Conservation (phyloP, 164 flowering plant genomes). For the Vitis cinerea region DNA sequence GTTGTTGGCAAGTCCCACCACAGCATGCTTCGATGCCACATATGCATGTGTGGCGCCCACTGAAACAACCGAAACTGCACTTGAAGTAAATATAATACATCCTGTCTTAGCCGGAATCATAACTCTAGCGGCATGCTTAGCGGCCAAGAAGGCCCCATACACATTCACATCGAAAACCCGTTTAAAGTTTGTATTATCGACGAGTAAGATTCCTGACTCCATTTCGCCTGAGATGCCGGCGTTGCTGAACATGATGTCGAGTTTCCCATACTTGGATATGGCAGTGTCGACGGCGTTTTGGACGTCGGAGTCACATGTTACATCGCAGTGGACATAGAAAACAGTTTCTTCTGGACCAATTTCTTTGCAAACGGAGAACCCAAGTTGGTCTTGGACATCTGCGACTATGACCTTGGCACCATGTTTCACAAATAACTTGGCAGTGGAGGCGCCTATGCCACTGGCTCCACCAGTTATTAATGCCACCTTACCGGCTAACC, state of each 20-base stretch:
- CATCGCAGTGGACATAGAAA: conserved; percentile 22
- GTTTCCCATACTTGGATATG: too few relatives aligned
- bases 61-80: conserved; percentile 1
- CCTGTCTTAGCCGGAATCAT: conserved; percentile 17
- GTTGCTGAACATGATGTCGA: too few relatives aligned
- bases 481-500: conserved; percentile 36
- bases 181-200: background rate
- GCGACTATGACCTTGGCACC: conserved; percentile 43
- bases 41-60: background rate
- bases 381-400: conserved; percentile 41
- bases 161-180: background rate
- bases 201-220: background rate
- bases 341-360: background rate
- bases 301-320: too few relatives aligned
- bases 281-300: too few relatives aligned
- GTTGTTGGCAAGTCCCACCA: conserved; percentile 12
- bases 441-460: conserved; percentile 38
- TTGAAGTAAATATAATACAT: conserved; percentile 17
- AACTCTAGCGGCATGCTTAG: conserved; percentile 16
- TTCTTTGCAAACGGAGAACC: conserved; percentile 17
- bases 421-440: conserved; percentile 20
- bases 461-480: conserved; percentile 50
- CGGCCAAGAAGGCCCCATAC: conserved; percentile 16
- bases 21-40: conserved; percentile 9
- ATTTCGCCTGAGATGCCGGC: conserved; percentile 3